Evolutionary conservation across 2,329 filamentous ascomycete species (phyloP), one percentile per base, ranked within the genome.

Genomic region (Myriosclerotinia scirpicola): DNA sequence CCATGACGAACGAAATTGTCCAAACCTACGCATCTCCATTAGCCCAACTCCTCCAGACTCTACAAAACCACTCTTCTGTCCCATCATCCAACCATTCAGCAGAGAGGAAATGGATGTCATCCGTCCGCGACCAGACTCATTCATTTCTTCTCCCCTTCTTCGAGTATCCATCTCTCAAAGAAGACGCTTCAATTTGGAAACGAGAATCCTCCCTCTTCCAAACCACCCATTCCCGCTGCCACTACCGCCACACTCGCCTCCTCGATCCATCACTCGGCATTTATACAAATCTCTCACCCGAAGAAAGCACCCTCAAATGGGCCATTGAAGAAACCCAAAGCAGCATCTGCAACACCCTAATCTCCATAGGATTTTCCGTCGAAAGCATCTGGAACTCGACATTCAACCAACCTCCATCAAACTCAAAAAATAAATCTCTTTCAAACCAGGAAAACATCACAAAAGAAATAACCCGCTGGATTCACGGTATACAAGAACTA

Each of bases 91-190:
- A 79, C 26, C 12, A 46, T 5, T 77, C 76, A 34, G 67, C 67
- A 8, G 52, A 77, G 7, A 67, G 65, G 30, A 67, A 69, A 1
- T 80, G 78, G 78, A 68, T 79, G 63, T 66, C 69, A 26, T 69
- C 69, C 38, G 64, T 79, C 64, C 75, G 81, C 30, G 74, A 76
- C 1, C 73, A 79, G 53, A 80, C 77, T 36, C 81, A 83, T 68
- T 75, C 77, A 68, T 78, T 81, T 61, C 72, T 82, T 60, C 76
- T 83, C 11, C 77, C 79, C 3, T 82, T 78, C 68, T 73, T 83
- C 38, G 77, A 81, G 68, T 84, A 82, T 67, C 81, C 81, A 22
- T 67, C 65, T 12, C 52, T 69, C 7, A 40, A 55, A n/a, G n/a
- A 61, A 9, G 48, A 52, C 15, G 55, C 67, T 22, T 60, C 68